Percentiles rank a stretch among this genome's conserved stretches.
Conservation (phyloP, 164 flowering plant species). For the Brasenia schreberi region DNA sequence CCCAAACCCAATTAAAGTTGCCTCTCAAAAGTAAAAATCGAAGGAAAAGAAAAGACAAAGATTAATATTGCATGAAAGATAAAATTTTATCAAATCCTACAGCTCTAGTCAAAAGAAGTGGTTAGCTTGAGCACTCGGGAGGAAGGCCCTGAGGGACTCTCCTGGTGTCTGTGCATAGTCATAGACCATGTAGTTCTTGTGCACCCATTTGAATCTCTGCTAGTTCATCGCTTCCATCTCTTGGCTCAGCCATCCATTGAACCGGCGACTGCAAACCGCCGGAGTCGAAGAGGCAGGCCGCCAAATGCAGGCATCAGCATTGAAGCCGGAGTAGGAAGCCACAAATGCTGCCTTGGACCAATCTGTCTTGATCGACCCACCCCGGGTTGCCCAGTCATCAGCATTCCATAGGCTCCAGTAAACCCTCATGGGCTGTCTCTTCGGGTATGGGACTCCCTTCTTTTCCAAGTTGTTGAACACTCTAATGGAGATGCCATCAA, state of each 20-base stretch:
- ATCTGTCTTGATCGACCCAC: slow-evolving; percentile 1
- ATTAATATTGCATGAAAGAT: no score
- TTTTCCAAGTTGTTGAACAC: slow-evolving; percentile 1
- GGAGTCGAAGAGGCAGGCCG: neutral
- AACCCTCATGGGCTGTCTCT: slow-evolving; percentile 5
- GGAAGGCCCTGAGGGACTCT: slow-evolving; percentile 5
- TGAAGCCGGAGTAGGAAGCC: slow-evolving; percentile 1
- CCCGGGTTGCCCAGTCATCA: slow-evolving; percentile 6
- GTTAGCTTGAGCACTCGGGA: slow-evolving; percentile 1
- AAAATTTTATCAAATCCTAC: no score
- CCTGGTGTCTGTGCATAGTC: slow-evolving; percentile 3
- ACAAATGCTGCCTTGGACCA: slow-evolving; percentile 1
- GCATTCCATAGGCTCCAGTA: slow-evolving; percentile 7
- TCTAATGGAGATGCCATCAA: slow-evolving; percentile 5
- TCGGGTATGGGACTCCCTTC: neutral
- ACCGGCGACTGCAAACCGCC: neutral
- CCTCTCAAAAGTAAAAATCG: no score
- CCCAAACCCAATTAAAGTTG: no score
- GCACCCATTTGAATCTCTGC: slow-evolving; percentile 6
- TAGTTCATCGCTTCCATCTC: neutral
- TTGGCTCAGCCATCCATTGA: slow-evolving; percentile 2
- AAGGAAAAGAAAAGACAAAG: no score
- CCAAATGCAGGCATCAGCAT: slow-evolving; percentile 2
- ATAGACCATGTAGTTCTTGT: slow-evolving; percentile 5
- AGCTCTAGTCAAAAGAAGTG: no score